These are phyloP conservation scores for Lineolata rhizophorae DNA, from an alignment of 495 filamentous ascomycete genomes.

Conservation along the genomic window DNA sequence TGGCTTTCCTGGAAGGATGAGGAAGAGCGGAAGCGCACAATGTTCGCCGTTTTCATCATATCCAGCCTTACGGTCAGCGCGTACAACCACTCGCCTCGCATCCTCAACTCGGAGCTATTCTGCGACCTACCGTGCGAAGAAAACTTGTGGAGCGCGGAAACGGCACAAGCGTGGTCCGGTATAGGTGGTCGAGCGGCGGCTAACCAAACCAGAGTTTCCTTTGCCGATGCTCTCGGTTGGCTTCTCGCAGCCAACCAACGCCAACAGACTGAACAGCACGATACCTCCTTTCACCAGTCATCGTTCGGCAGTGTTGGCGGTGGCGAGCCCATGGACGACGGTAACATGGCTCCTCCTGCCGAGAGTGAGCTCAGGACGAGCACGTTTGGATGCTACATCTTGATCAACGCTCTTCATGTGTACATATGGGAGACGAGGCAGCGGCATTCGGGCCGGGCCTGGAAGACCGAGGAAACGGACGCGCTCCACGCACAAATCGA, in stretches of 20 bases:
- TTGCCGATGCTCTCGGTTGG: slow-evolving; percentile 55
- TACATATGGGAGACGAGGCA: slow-evolving; percentile 98
- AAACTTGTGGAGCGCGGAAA: slow-evolving; percentile 73
- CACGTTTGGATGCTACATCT: slow-evolving; percentile 78
- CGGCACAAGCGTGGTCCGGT: slow-evolving; percentile 50
- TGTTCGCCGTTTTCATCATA: slow-evolving; percentile 76
- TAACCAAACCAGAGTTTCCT: slow-evolving; percentile 43
- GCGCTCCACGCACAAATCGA: slow-evolving; percentile 95
- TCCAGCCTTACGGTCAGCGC: slow-evolving; percentile 81
- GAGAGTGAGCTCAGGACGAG: slow-evolving; percentile 60
- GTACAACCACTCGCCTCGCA: slow-evolving; percentile 73
- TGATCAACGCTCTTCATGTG: slow-evolving; percentile 92
- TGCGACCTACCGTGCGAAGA: slow-evolving; percentile 89
- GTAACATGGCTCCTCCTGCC: slow-evolving; percentile 20
- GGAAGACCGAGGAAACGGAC: slow-evolving; percentile 82
- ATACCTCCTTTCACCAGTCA: slow-evolving; percentile 26
- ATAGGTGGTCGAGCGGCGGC: slow-evolving; percentile 47
- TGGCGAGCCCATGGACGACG: slow-evolving; percentile 23
- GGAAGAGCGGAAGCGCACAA: slow-evolving; percentile 86
- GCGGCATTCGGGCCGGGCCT: slow-evolving; percentile 68
- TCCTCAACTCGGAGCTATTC: slow-evolving; percentile 87
- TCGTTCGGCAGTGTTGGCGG: slow-evolving; percentile 13
- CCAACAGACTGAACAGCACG: slow-evolving; percentile 29
- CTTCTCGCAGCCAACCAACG: slow-evolving; percentile 65
- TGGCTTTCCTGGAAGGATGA: slow-evolving; percentile 76